Percentiles rank a stretch among this genome's conserved stretches.
Conservation (phyloP, 306 rosid species). For the Cucurbita argyrosperma region DNA sequence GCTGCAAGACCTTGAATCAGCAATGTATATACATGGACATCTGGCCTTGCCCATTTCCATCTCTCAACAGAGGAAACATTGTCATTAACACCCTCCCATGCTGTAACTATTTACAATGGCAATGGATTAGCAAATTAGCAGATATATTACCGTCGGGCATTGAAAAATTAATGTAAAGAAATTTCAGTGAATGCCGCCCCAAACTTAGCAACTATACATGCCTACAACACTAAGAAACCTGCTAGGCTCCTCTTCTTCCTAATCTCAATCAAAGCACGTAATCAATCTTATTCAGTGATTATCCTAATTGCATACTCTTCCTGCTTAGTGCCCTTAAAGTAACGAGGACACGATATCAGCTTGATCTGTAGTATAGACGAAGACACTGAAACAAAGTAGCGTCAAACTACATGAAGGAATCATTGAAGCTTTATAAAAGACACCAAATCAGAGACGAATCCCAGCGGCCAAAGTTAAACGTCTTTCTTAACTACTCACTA, state of each 20-base stretch:
- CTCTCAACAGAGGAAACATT: slow-evolving; percentile 34
- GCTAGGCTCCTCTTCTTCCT: not conserved
- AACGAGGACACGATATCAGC: not conserved
- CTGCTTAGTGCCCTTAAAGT: not conserved
- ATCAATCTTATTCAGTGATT: not conserved
- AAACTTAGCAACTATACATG: not conserved
- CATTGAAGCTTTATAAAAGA: not conserved
- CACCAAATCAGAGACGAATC: not conserved
- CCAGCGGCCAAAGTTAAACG: not conserved
- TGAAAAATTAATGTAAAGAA: not conserved
- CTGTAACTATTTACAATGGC: slow-evolving; percentile 1
- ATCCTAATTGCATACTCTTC: not conserved
- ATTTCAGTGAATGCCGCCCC: not conserved
- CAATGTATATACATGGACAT: slow-evolving; percentile 37
- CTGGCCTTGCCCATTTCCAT: slow-evolving; percentile 88
- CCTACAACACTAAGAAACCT: not conserved
- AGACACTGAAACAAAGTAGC: not conserved
- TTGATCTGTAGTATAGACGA: not conserved
- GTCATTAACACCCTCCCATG: slow-evolving; percentile 28
- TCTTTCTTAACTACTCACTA: not conserved
- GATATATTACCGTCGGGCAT: not conserved
- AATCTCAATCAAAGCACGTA: not conserved
- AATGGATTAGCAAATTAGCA: not conserved
- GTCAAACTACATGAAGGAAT: not conserved
- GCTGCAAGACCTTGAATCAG: slow-evolving; percentile 73